Evolutionary conservation across 2,329 filamentous ascomycete species (phyloP), one percentile per base, ranked within the genome.

Genomic region (Monosporascus sp.): DNA sequence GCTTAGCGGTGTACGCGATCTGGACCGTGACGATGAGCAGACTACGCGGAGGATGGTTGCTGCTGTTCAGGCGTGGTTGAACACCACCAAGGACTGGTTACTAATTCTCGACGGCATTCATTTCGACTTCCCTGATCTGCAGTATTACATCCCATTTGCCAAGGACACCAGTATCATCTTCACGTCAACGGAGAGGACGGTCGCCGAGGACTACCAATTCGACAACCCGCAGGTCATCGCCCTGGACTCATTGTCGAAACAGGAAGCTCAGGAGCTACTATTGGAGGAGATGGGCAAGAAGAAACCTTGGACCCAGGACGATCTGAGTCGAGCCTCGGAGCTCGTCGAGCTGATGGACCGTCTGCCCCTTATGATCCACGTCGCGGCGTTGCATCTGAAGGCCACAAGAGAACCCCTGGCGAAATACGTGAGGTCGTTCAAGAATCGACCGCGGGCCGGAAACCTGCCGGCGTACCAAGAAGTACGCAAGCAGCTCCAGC

Each of bases 281-380:
- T 77, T 87, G 45, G 76, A 81, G 14, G 84, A 87, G 59, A 74
- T 88, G 55, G 81, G 79, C 11, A 84, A 82, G 60, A 79, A 72
- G 55, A 70, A 75, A 52, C 80, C 84, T 0, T 76, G 70, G 63
- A 79, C 73, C 0, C 68, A 72, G 11, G 77, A 81, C 35, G 83
- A 88, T 57, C 65, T 74, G 8, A 72, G 69, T 37, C 79, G 81
- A 52, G 83, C 84, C 0, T 75, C 73, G n/a, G 79, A 87, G 54
- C 63, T 89, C 17, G 84, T 88, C 1, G 75, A 79, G 44, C 68
- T 84, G 46, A 83, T 88, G 70, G 83, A 83, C 22, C 78, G 82
- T 51, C 70, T 89, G 15, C 85, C 86, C 1, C 71, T 88, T 6
- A 86, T 86, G 57, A 85, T 89, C 20, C 84, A 88, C 59, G 81